Conservation (phyloP, 345 rosid genomes). For the Viola odorata region DNA sequence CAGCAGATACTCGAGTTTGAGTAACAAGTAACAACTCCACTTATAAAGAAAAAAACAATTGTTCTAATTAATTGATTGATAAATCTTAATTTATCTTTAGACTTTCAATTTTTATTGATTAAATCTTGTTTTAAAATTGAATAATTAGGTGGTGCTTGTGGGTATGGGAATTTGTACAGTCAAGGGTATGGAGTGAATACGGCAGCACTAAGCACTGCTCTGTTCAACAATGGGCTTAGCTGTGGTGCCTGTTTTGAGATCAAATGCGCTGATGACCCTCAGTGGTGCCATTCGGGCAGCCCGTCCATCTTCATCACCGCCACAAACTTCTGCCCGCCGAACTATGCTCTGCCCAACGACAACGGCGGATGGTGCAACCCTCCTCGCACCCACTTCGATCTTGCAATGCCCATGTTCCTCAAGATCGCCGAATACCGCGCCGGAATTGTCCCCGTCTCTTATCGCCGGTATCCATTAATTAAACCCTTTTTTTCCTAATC, state of each 20-base stretch:
- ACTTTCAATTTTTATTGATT: too few relatives aligned
- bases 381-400: conserved; percentile 69
- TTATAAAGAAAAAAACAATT: too few relatives aligned
- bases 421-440: conserved; percentile 62
- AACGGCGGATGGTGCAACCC: conserved; percentile 92
- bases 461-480: conserved; percentile 52
- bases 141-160: conserved; percentile 67
- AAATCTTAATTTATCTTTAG: neutral
- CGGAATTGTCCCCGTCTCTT: conserved; percentile 64
- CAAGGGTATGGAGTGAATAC: conserved; percentile 66
- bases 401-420: conserved; percentile 71
- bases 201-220: conserved; percentile 67
- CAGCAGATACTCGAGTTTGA: too few relatives aligned
- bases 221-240: conserved; percentile 56
- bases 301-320: conserved; percentile 64
- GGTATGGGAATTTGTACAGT: conserved; percentile 61
- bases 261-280: conserved; percentile 44
- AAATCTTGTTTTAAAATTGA: too few relatives aligned
- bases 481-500: neutral
- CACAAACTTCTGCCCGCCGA: conserved; percentile 67
- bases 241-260: conserved; percentile 62
- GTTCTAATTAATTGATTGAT: too few relatives aligned
- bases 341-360: conserved; percentile 49
- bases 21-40: too few relatives aligned
- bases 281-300: conserved; percentile 60